Evolutionary conservation across 2,329 filamentous ascomycete genomes (phyloP), one percentile per base, ranked within the genome.

Genomic region (Fusarium cicatricum): DNA sequence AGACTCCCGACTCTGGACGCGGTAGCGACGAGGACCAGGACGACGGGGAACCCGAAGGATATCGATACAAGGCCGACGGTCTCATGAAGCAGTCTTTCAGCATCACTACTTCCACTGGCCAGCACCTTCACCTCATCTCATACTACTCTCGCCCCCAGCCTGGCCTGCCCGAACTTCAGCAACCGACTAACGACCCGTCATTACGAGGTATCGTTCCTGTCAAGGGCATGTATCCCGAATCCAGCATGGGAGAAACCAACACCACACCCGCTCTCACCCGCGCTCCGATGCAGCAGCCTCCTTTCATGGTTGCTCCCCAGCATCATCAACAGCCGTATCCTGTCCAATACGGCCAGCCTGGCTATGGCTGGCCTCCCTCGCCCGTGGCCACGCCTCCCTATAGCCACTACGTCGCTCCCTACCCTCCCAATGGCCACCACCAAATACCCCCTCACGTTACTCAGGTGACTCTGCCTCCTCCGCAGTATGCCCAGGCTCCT

Each of bases 1-100:
- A 92, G 78, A 93, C 91, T 9, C 91, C 92, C 29, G 92, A 97
- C 60, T 92, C 90, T 67, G 87, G 86, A 55, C 87, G 89, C 61
- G 87, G 85, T 23, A 94, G 90, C 71, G 92, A 96, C 69, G 93
- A 95, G 42, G 90, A 96, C 66, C 91, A 90, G 42, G 90, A 92
- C 62, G 89, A 91, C 48, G 90, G 86, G 66, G 92, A 96, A 69
- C 91, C 91, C 0, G 92, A 97, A 73, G 92, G 92, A 36, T 97
- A 97, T 74, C 83, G 92, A 62, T 97, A 97, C 78, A 99, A 97
- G 81, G 91, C 90, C 10, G 95, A 99, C 70, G 95, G 95, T 1
- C 84, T 99, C 4, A 97, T 98, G 92, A 99, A 99, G 84, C 95
- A 99, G 77, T 98, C 95, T 0, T 99, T 98, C 82, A 98, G 94